phyloP scores from a whole-genome alignment of 2,329 filamentous ascomycete genomes.

The Diaporthe sp. region DNA sequence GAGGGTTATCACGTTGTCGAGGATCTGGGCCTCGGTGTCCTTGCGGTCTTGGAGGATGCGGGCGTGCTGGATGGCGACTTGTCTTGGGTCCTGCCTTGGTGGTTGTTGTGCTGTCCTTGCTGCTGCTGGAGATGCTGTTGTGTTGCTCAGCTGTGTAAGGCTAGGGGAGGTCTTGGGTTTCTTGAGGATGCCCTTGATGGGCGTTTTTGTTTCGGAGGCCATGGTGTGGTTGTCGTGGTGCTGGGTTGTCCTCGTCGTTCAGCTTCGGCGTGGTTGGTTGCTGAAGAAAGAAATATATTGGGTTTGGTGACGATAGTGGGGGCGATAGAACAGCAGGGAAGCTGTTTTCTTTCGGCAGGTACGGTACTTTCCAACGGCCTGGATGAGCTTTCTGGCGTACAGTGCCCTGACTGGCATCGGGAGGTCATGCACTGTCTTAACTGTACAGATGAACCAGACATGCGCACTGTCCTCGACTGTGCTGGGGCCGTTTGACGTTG shows the following conservation, averaged over 20 bases:
- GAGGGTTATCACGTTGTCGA: conserved; percentile 79
- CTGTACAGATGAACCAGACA: accelerated
- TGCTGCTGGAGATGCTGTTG: conserved; percentile 47
- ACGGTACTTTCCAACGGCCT: conserved; percentile 15
- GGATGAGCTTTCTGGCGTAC: conserved; percentile 20
- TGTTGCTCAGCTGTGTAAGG: conserved; percentile 45
- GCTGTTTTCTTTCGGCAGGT: conserved; percentile 5
- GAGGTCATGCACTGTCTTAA: background rate
- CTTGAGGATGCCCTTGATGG: conserved; percentile 73
- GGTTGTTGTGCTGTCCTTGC: conserved; percentile 56
- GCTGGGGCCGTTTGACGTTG: conserved; percentile 31
- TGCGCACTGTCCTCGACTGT: conserved; percentile 22
- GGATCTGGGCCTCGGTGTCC: conserved; percentile 80
- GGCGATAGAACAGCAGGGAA: background rate
- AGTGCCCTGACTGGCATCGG: background rate
- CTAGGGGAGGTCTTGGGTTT: conserved; percentile 62
- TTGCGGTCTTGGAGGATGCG: conserved; percentile 86
- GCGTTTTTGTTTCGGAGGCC: conserved; percentile 52
- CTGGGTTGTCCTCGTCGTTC: background rate
- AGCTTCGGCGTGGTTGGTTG: background rate
- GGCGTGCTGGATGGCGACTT: conserved; percentile 86
- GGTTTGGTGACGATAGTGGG: conserved; percentile 13
- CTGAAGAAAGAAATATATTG: background rate
- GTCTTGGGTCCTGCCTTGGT: conserved; percentile 57
- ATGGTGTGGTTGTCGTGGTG: conserved; percentile 56